Evolutionary conservation across 805 yeast species (phyloP).

Genomic region (Metschnikowia amazonensis): DNA sequence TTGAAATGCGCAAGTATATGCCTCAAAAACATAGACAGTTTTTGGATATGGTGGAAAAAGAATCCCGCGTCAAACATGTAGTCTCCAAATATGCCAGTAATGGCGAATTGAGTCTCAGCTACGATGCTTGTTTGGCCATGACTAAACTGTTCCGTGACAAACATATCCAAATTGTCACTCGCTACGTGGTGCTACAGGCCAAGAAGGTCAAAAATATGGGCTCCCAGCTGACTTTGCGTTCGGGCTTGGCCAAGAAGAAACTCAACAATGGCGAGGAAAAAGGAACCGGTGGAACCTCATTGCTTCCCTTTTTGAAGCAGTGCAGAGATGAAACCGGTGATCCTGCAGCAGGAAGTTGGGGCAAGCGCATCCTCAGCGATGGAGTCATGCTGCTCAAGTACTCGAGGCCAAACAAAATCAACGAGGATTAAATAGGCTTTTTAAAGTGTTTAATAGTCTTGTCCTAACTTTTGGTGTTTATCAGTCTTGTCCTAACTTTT

Average conservation of each 20-base stretch:
- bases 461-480: too few relatives aligned
- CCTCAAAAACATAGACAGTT: slow-evolving; percentile 82
- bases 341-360: slow-evolving; percentile 92
- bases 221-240: slow-evolving; percentile 55
- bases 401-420: slow-evolving; percentile 38
- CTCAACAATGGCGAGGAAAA: slow-evolving; percentile 50
- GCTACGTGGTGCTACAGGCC: slow-evolving; percentile 81
- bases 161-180: slow-evolving; percentile 87
- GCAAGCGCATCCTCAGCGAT: slow-evolving; percentile 62
- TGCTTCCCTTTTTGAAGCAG: slow-evolving; percentile 88
- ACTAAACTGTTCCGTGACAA: slow-evolving; percentile 84
- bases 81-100: slow-evolving; percentile 45
- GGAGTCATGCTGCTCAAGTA: slow-evolving; percentile 45
- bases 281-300: slow-evolving; percentile 94
- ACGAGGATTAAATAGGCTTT: slow-evolving; percentile 31
- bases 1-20: slow-evolving; percentile 86
- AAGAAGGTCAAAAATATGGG: slow-evolving; percentile 51
- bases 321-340: slow-evolving; percentile 96
- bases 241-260: slow-evolving; percentile 58
- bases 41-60: slow-evolving; percentile 53
- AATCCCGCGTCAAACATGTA: slow-evolving; percentile 59
- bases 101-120: slow-evolving; percentile 63
- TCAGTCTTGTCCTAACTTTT: too few relatives aligned
- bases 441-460: not conserved
- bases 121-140: slow-evolving; percentile 89